Evolutionary conservation across 495 filamentous ascomycete species (phyloP).

Genomic region (Penicillium arizonense): DNA sequence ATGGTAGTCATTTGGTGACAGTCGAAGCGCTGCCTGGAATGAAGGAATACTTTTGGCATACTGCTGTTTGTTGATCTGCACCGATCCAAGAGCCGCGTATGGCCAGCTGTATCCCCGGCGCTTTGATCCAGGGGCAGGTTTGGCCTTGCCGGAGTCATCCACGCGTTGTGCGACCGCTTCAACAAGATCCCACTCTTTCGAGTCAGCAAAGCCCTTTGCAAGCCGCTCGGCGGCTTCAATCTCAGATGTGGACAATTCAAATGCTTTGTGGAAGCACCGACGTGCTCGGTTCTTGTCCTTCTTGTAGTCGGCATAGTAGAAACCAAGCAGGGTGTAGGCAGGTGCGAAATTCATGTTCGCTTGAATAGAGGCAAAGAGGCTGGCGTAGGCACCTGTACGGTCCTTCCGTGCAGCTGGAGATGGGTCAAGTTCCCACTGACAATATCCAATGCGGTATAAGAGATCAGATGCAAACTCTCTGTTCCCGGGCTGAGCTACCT

Average conservation of each 20-base stretch:
- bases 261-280: conserved; percentile 93
- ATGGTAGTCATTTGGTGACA: conserved; percentile 82
- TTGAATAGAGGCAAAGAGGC: conserved; percentile 81
- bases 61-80: conserved; percentile 92
- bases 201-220: conserved; percentile 78
- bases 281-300: conserved; percentile 80
- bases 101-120: conserved; percentile 93
- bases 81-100: conserved; percentile 92
- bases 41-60: conserved; percentile 83
- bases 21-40: conserved; percentile 86
- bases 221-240: conserved; percentile 85
- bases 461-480: conserved; percentile 78
- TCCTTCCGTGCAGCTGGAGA: conserved; percentile 70
- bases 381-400: conserved; percentile 74
- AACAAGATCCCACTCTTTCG: conserved; percentile 93
- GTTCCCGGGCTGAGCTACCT: conserved; percentile 51
- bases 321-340: conserved; percentile 88
- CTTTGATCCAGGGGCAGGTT: conserved; percentile 86
- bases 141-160: conserved; percentile 86
- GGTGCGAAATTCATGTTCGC: conserved; percentile 88
- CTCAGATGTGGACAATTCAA: conserved; percentile 88
- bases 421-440: conserved; percentile 79
- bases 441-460: conserved; percentile 83
- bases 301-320: conserved; percentile 91
- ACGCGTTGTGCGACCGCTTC: conserved; percentile 89